Conservation (phyloP, 768 basidiomycete species). For the Tylopilus vinaceipallidus region DNA sequence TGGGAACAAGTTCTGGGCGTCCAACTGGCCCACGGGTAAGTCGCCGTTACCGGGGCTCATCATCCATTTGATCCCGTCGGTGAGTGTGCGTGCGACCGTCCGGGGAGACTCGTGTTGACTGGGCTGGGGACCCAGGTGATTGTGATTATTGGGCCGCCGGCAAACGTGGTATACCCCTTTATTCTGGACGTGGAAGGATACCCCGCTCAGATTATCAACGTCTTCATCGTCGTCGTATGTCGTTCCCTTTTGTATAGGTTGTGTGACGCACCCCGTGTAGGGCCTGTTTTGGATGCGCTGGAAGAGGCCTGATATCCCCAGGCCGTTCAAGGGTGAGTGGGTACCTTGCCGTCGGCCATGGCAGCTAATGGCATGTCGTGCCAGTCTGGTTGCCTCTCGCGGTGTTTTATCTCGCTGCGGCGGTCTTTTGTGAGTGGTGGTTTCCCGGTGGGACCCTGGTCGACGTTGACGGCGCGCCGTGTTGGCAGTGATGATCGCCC, state of each 20-base stretch:
- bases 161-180: conserved; percentile 53
- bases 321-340: conserved; percentile 54
- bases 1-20: conserved; percentile 58
- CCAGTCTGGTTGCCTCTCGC: conserved; percentile 56
- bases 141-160: conserved; percentile 52
- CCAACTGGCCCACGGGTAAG: conserved; percentile 57
- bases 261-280: conserved; percentile 17
- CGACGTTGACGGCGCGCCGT: conserved; percentile 26
- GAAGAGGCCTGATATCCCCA: conserved; percentile 42
- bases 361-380: conserved; percentile 4
- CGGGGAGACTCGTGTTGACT: not conserved
- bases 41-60: conserved; percentile 54
- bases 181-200: conserved; percentile 52
- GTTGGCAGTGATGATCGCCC: conserved; percentile 50
- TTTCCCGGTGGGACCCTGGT: conserved; percentile 11
- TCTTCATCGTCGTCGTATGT: conserved; percentile 52
- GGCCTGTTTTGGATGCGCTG: conserved; percentile 58
- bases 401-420: conserved; percentile 51
- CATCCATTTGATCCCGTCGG: conserved; percentile 53
- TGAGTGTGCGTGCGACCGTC: conserved; percentile 15
- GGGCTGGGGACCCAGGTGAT: conserved; percentile 37
- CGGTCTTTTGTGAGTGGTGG: conserved; percentile 45
- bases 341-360: not conserved
- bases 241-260: conserved; percentile 27
- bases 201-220: conserved; percentile 52